Evolutionary conservation across 352 stramenopile genomes (phyloP), one percentile per base, ranked within the genome.

Genomic region (Globisporangium heterothallicum): DNA sequence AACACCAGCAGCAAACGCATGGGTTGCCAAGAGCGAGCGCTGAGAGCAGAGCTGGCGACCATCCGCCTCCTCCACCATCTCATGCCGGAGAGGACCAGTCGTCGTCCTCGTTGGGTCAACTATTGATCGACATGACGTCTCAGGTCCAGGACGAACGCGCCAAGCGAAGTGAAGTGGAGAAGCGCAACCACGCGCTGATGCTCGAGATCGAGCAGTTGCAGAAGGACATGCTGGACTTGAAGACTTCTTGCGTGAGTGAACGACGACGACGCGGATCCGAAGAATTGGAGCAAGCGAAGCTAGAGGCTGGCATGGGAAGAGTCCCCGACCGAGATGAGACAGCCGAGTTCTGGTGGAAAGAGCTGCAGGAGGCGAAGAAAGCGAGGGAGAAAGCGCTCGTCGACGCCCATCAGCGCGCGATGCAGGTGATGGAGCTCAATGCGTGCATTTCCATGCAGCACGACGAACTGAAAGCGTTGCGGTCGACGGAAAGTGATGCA

Each of bases 401-500:
- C 3, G 77, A 88, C 19, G 63, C 72, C 2, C 74, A 86, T 8
- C 62, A 78, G 44, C 70, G 67, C 2, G 70, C 74, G 0, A 66
- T 86, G 64, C 70, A 86, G 34, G 68, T 88, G 30, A 68, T 84
- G 61, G 77, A 91, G 50, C 64, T 88, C 6, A 83, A 86, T 27
- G 80, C 80, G 0, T 84, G 70, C 26, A 72, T 88, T 35, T 86
- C 80, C 19, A 91, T 88, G 80, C 74, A 86, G 52, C 70, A 87
- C 42, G 79, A 90, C 46, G 79, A 90, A 58, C 51, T 87, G 18
- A 65, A 71, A 38, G 69, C 70, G 14, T 56, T 90, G 21, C 74
- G 72, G 12, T 57, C 72, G 0, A 66, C 49, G 16, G 61, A 68
- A 22, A 47, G 58, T 19, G 70, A 86, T 44, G 58, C 72, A 2